Evolutionary conservation across 768 basidiomycete genomes (phyloP), one percentile per base, ranked within the genome.

Genomic region (Termitomyces sp.): DNA sequence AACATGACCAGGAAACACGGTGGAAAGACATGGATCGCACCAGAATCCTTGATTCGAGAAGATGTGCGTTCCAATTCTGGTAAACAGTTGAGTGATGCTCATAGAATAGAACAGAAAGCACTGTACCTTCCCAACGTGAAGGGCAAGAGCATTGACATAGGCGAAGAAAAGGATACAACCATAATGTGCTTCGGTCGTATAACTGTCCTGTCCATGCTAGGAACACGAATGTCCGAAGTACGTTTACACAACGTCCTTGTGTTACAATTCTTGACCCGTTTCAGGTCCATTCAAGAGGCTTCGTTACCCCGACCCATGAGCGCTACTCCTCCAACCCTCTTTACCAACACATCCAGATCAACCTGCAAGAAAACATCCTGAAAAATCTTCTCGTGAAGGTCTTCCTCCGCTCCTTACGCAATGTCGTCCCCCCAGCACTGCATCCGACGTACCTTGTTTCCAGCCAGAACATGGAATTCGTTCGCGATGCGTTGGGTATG

Each of bases 21-120:
- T 16, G 96, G 96, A 16, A 98, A 98, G 75, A 88, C 90, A 9
- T 98, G 93, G 94, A 83, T 94, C 53, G 94, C 94, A 12, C 95
- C 94, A 1, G 85, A 81, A 22, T 88, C 90, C 22, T 77, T 98
- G 64, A 94, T 98, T 61, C 84, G 86, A 30, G 91, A 94, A 75
- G 92, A 96, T 63, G 95, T 95, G 67, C 63, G 90, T 79, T 30
- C 18, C 45, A 14, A 8, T 13, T 12, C 14, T 48, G 32, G 16
- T 26, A 20, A 28, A 48, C 18, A 43, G 9, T n/a, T 8, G 16
- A 24, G 35, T 28, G 12, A 32, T 32, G 7, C 53, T 63, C n/a
- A 63, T 26, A 50, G n/a, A 43, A 14, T 51, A 12, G 22, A 20
- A 18, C 67, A 98, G 95, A 90, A 87, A 87, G 85, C 96, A 16